Percentiles rank a stretch among this genome's conserved stretches.
phyloP scores from a whole-genome alignment of 2,329 filamentous ascomycete species.

The Biscogniauxia mediterranea region DNA sequence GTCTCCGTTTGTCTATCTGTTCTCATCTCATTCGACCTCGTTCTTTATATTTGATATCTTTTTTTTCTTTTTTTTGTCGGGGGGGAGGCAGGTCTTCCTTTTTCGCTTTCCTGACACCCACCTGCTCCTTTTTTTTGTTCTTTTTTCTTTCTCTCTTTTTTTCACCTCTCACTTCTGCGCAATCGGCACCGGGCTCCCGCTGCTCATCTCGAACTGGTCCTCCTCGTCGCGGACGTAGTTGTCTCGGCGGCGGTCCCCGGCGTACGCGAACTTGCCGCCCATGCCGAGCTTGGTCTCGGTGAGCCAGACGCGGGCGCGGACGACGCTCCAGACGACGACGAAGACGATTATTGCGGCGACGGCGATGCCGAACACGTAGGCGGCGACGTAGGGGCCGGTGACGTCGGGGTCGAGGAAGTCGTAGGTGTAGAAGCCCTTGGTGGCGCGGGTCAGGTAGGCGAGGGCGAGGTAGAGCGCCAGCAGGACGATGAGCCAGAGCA shows the following conservation, averaged over 20 bases:
- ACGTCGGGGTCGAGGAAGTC: conserved; percentile 65
- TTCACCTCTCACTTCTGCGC: not conserved
- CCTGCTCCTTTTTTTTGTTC: too few relatives aligned
- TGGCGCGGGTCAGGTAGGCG: conserved; percentile 70
- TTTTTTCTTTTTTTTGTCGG: too few relatives aligned
- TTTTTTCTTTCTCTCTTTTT: not conserved
- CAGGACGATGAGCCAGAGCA: conserved; percentile 67
- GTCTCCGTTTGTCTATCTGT: too few relatives aligned
- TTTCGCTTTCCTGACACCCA: too few relatives aligned
- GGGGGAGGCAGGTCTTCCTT: too few relatives aligned
- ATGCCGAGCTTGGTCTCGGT: conserved; percentile 31
- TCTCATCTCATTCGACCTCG: too few relatives aligned
- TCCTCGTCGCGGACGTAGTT: not conserved
- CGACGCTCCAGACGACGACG: conserved; percentile 37
- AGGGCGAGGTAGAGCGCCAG: conserved; percentile 70
- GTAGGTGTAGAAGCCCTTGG: conserved; percentile 75
- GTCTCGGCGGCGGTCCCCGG: not conserved
- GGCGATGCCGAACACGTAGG: conserved; percentile 54
- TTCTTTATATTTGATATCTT: too few relatives aligned
- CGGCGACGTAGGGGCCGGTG: conserved; percentile 57
- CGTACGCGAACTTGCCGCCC: conserved; percentile 25
- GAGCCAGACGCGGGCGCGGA: conserved; percentile 41
- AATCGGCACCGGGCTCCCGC: not conserved
- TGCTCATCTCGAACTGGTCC: not conserved
- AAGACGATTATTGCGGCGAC: conserved; percentile 45